phyloP scores from a whole-genome alignment of 495 filamentous ascomycete genomes.

The Cercophora newfieldiana region DNA sequence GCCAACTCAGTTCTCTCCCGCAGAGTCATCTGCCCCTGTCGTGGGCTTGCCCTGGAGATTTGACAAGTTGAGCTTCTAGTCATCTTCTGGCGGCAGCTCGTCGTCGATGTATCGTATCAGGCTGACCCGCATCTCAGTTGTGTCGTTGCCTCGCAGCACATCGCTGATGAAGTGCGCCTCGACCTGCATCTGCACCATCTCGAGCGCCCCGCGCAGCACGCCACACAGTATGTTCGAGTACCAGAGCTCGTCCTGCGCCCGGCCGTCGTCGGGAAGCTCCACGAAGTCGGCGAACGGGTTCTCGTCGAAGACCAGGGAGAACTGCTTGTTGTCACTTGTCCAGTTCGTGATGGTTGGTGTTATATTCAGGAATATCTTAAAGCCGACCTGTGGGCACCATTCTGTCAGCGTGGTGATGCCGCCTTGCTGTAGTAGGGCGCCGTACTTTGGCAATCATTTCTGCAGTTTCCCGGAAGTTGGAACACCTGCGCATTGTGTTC shows the following conservation, averaged over 20 bases:
- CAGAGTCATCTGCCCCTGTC: not conserved
- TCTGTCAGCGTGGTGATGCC: not conserved
- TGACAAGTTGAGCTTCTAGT: slow-evolving; percentile 50
- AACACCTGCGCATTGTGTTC: slow-evolving; percentile 76
- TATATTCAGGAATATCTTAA: slow-evolving; percentile 98
- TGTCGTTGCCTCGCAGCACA: slow-evolving; percentile 88
- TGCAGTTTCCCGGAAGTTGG: slow-evolving; percentile 91
- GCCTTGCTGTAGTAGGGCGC: not conserved
- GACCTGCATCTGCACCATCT: slow-evolving; percentile 99
- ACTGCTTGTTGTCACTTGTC: slow-evolving; percentile 93
- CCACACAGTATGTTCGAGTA: slow-evolving; percentile 97
- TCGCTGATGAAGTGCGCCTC: slow-evolving; percentile 97
- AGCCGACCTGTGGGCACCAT: slow-evolving; percentile 68
- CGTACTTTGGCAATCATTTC: slow-evolving; percentile 92
- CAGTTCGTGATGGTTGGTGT: slow-evolving; percentile 95
- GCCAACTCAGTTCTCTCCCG: not conserved
- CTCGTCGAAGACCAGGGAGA: slow-evolving; percentile 93
- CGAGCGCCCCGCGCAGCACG: slow-evolving; percentile 82
- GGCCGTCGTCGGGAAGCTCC: slow-evolving; percentile 91
- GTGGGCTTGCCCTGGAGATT: not conserved
- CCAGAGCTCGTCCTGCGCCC: slow-evolving; percentile 96
- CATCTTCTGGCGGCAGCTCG: slow-evolving; percentile 94
- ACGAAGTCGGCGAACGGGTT: slow-evolving; percentile 97
- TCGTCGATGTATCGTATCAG: slow-evolving; percentile 95
- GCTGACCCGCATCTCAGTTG: slow-evolving; percentile 94